phyloP scores from a whole-genome alignment of 208 protist genomes.

The Porcisia deanei region DNA sequence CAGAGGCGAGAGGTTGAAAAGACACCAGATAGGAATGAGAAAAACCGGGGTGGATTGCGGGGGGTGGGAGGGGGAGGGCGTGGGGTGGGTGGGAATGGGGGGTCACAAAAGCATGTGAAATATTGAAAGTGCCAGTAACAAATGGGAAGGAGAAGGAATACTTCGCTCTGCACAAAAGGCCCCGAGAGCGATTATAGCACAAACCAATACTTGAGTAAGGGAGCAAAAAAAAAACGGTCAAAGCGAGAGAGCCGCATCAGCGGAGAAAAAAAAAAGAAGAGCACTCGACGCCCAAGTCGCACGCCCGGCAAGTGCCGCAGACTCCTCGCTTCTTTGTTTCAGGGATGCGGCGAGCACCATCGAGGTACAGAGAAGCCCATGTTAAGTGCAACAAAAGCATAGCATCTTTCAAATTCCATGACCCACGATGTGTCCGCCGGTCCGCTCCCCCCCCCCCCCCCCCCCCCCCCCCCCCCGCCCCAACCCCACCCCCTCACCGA shows the following conservation, averaged over 20 bases:
- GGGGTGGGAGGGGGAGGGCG: too few species aligned
- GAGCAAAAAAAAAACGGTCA: neutral
- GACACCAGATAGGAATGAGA: neutral
- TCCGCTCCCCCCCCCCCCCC: too few species aligned
- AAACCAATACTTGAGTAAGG: neutral
- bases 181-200: neutral
- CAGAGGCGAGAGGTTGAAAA: neutral
- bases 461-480: too few species aligned
- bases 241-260: neutral
- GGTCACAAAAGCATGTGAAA: neutral
- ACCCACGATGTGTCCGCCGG: too few species aligned
- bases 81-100: neutral
- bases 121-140: neutral
- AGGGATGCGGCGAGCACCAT: too few species aligned
- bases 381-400: too few species aligned
- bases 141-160: too few species aligned
- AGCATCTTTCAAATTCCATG: too few species aligned
- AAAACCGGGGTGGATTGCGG: neutral
- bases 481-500: too few species aligned
- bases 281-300: neutral
- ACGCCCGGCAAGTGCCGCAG: neutral
- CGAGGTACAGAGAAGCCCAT: too few species aligned
- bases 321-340: neutral
- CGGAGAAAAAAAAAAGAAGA: neutral
- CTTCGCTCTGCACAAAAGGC: neutral